Conservation (phyloP, 257 asterid species). For the Oldenlandia corymbosa region DNA sequence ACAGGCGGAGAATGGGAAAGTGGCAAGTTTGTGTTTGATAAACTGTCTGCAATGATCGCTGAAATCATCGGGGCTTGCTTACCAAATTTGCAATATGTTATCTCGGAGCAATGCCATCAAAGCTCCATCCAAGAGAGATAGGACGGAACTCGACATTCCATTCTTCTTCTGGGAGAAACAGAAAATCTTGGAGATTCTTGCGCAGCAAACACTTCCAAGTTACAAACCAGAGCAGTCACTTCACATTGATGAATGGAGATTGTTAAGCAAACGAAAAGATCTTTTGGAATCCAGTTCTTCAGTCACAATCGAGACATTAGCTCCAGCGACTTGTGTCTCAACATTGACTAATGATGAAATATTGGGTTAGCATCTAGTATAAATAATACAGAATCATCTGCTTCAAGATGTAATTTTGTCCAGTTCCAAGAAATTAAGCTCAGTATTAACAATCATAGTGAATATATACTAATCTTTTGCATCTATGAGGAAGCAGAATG, state of each 20-base stretch:
- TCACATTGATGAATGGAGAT: constrained; percentile 54
- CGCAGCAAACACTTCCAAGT: constrained; percentile 34
- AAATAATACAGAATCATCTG: not conserved
- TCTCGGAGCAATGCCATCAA: constrained; percentile 46
- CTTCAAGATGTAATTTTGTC: not conserved
- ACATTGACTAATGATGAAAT: constrained; percentile 32
- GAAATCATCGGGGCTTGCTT: constrained; percentile 66
- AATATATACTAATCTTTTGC: too few species aligned
- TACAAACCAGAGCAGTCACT: constrained; percentile 32
- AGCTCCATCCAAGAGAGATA: constrained; percentile 47
- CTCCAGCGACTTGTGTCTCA: constrained; percentile 38
- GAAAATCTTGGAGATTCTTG: constrained; percentile 56
- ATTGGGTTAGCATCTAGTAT: too few species aligned
- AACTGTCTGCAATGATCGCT: constrained; percentile 36
- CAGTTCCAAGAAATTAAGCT: not conserved
- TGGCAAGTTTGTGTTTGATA: constrained; percentile 36
- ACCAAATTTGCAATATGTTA: constrained; percentile 49
- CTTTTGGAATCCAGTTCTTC: constrained; percentile 19
- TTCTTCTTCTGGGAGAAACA: constrained; percentile 54
- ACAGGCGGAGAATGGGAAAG: constrained; percentile 22
- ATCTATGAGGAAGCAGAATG: too few species aligned
- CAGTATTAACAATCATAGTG: too few species aligned
- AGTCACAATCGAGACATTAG: constrained; percentile 21
- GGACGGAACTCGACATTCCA: constrained; percentile 39
- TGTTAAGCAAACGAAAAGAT: constrained; percentile 29